A percentile compares a stretch with the other conserved stretches of the same genome.
Evolutionary conservation across 805 yeast species (phyloP).

Genomic region (Candida germanica): DNA sequence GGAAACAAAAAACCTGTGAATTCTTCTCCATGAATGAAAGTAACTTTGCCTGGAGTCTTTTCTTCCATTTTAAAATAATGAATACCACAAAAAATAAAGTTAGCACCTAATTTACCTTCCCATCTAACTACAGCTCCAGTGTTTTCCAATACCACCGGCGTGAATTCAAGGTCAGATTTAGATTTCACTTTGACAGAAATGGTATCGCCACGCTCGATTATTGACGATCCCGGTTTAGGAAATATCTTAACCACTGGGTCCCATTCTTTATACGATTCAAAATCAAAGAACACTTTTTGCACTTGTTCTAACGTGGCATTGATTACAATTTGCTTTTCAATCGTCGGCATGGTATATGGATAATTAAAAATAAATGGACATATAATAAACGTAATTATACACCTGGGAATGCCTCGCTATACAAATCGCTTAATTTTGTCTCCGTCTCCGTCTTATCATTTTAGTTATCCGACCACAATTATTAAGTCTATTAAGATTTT

Average conservation of each 20-base stretch:
- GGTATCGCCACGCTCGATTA: conserved; percentile 1
- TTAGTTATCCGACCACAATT: too few relatives aligned
- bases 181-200: neutral
- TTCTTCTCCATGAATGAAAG: neutral
- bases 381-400: too few relatives aligned
- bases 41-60: neutral
- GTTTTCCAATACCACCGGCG: neutral
- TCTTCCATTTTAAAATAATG: conserved; percentile 1
- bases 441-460: too few relatives aligned
- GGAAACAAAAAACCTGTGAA: neutral
- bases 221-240: neutral
- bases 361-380: too few relatives aligned
- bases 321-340: neutral
- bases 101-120: neutral
- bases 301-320: conserved; percentile 1
- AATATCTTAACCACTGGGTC: neutral
- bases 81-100: neutral
- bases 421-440: too few relatives aligned
- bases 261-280: neutral
- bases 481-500: too few relatives aligned
- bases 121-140: neutral
- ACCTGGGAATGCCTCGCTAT: too few relatives aligned
- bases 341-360: too few relatives aligned
- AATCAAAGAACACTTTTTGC: neutral
- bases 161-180: neutral